Evolutionary conservation across 2,329 filamentous ascomycete genomes (phyloP).

Genomic region (Penicillium sp.): DNA sequence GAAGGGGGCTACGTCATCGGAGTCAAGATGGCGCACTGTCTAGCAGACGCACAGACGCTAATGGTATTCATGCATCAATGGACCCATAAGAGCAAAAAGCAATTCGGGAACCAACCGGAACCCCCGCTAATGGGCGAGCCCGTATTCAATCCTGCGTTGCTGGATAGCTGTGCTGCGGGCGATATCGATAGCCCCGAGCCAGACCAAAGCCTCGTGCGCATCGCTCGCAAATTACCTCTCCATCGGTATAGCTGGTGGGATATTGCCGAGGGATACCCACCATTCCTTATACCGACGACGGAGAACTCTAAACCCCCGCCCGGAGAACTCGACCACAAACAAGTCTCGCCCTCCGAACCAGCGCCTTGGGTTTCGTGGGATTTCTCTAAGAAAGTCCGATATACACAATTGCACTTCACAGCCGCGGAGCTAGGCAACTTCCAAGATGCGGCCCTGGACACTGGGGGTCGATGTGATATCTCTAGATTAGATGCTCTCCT

Average conservation of each 20-base stretch:
- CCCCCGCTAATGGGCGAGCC: not conserved
- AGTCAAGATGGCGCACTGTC: constrained; percentile 44
- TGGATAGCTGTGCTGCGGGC: not conserved
- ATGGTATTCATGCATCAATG: constrained; percentile 46
- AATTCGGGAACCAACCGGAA: constrained; percentile 26
- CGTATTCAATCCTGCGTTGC: not conserved
- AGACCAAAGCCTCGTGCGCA: not conserved
- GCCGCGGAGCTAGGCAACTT: not conserved
- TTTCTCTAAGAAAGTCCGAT: not conserved
- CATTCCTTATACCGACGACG: not conserved
- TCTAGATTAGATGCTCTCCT: constrained; percentile 4
- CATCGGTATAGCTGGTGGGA: constrained; percentile 10
- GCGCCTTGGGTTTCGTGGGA: constrained; percentile 4
- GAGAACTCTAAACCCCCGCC: constrained; percentile 2
- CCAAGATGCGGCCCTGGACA: not conserved
- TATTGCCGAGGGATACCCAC: not conserved
- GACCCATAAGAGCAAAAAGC: constrained; percentile 35
- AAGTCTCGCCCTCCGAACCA: not conserved
- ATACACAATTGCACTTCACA: constrained; percentile 3
- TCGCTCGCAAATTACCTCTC: not conserved
- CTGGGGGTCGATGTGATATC: not conserved
- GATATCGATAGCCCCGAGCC: constrained; percentile 1
- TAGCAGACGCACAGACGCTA: constrained; percentile 47
- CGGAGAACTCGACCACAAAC: not conserved
- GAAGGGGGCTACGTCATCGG: constrained; percentile 45